Percentiles rank a stretch among this genome's conserved stretches.
phyloP scores from a whole-genome alignment of 2,329 filamentous ascomycete species.

The Fusarium armeniacum region DNA sequence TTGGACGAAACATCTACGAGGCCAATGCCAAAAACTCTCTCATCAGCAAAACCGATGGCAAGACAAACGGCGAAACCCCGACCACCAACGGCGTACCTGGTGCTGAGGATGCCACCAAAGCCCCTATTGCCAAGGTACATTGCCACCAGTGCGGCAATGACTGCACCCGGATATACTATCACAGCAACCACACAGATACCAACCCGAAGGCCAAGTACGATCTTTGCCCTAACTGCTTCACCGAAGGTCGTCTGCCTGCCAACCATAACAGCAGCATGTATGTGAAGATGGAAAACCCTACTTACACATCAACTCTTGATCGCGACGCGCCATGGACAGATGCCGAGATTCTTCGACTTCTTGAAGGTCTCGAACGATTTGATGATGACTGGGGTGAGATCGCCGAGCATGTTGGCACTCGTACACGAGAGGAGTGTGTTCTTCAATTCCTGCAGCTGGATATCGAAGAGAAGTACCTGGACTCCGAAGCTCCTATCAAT shows the following conservation, averaged over 20 bases:
- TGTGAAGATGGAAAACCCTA: slow-evolving; percentile 89
- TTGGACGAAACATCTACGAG: slow-evolving; percentile 96
- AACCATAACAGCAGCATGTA: slow-evolving; percentile 86
- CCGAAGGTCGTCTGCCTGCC: slow-evolving; percentile 84
- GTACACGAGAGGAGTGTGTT: slow-evolving; percentile 95
- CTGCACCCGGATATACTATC: slow-evolving; percentile 77
- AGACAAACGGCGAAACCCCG: slow-evolving; percentile 81
- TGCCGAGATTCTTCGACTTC: slow-evolving; percentile 85
- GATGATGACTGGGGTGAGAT: slow-evolving; percentile 97
- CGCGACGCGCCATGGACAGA: slow-evolving; percentile 92
- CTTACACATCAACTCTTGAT: slow-evolving; percentile 82
- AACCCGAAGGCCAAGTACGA: slow-evolving; percentile 82
- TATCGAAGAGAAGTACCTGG: slow-evolving; percentile 97
- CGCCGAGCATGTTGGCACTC: slow-evolving; percentile 89
- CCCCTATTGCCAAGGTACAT: slow-evolving; percentile 77
- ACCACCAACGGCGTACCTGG: slow-evolving; percentile 74
- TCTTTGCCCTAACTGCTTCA: slow-evolving; percentile 90
- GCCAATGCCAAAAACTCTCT: slow-evolving; percentile 83
- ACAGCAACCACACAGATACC: slow-evolving; percentile 69
- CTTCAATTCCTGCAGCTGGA: slow-evolving; percentile 96
- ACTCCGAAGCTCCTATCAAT: slow-evolving; percentile 73
- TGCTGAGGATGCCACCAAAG: slow-evolving; percentile 74
- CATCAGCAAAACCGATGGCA: slow-evolving; percentile 77
- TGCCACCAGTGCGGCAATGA: slow-evolving; percentile 95
- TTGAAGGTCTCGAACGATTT: slow-evolving; percentile 92